Evolutionary conservation across 768 basidiomycete genomes (phyloP), one percentile per base, ranked within the genome.

Genomic region (Lentinula sp.): DNA sequence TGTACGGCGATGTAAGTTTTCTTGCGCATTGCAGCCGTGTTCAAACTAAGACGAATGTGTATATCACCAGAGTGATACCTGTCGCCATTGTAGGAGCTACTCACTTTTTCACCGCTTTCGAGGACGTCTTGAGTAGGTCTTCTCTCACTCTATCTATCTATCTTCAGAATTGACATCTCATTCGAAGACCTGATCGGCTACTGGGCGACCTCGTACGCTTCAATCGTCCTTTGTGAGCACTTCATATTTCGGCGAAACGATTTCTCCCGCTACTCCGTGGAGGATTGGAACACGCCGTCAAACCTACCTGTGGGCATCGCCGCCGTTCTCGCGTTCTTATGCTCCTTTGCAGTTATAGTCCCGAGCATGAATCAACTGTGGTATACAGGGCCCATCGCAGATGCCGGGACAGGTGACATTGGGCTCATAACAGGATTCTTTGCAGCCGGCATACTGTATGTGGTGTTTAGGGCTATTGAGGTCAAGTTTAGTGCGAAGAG

Each of bases 331-430:
- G 78, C 89, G 0, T 77, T 78, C 53, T 59, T 76, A 0, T 74
- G 81, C 11, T 75, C 84, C 2, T 84, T 84, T 58, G 82, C 73
- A 6, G 74, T 89, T 21, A 72, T 86, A 23, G 73, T 91, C 5
- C 84, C 87, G 5, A 83, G 76, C 54, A 92, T 92, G 84, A 74
- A 81, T 61, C 88, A 93, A 66, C 80, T 76, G 15, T 91, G 85
- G 83, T 91, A 83, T 67, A 71, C 74, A 3, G 90, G 90, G 0
- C 89, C 89, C 0, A 84, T 91, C 18, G 89, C 88, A 3, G 64
- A 68, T 42, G 73, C 67, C 5, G 75, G 74, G 6, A 77, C 85
- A 10, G 90, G 90, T 1, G 90, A 92, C 70, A 84, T 92, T 57
- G 90, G 87, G 2, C 80, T 92, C 40, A 77, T 88, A 61, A 70